Evolutionary conservation across 441 rosid species (phyloP).

Genomic region (Eugenia klotzschiana): DNA sequence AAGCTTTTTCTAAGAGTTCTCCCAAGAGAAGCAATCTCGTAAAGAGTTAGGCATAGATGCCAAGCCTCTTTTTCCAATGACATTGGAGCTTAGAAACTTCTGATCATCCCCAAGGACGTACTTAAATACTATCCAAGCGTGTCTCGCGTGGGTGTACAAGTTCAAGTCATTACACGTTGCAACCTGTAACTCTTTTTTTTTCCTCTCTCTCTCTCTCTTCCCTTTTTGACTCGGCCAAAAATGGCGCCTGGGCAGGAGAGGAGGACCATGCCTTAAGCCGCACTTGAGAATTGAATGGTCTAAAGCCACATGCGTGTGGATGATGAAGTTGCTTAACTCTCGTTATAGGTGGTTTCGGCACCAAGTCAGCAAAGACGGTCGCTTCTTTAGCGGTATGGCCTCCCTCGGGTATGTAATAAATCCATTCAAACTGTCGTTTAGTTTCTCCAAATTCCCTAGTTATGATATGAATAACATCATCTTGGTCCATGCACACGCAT

Average conservation of each 20-base stretch:
- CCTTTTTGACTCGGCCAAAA: neutral
- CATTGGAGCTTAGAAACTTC: neutral
- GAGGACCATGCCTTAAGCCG: slow-evolving; percentile 9
- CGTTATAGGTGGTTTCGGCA: neutral
- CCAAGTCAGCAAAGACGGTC: neutral
- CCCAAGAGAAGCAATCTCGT: neutral
- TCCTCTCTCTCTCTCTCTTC: slow-evolving; percentile 8
- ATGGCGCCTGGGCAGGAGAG: neutral
- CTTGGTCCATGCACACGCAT: neutral
- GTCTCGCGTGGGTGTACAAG: neutral
- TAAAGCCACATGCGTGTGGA: slow-evolving; percentile 1
- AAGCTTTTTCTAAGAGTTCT: neutral
- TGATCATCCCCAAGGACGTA: neutral
- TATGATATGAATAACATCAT: neutral
- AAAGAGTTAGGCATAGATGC: neutral
- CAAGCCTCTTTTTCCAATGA: neutral
- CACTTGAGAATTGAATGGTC: neutral
- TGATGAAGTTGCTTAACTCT: neutral
- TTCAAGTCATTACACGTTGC: neutral
- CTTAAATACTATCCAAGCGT: neutral
- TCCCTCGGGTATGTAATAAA: neutral
- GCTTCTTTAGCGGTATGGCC: neutral
- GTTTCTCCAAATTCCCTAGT: neutral
- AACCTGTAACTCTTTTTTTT: neutral
- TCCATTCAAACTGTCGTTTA: neutral